phyloP scores from a whole-genome alignment of 2,329 filamentous ascomycete genomes.

The Paecilomyces sp. region DNA sequence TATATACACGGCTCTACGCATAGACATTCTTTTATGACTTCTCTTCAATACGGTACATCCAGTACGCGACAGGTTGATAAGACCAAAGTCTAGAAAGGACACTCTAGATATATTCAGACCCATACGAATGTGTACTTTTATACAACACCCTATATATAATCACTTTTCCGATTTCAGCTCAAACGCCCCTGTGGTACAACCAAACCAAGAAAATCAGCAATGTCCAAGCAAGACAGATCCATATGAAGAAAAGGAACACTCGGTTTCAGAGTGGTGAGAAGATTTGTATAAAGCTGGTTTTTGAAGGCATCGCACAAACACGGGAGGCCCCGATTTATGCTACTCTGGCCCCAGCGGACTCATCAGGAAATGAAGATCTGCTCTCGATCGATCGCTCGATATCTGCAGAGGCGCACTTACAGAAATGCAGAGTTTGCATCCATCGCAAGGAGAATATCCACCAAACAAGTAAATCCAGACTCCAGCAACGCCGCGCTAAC shows the following conservation, averaged over 20 bases:
- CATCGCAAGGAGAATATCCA: neutral
- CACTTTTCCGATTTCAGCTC: neutral
- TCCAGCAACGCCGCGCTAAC: constrained; percentile 20
- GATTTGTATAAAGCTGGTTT: constrained; percentile 55
- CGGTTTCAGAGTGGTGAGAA: constrained; percentile 56
- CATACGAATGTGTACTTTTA: neutral
- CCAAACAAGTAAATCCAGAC: neutral
- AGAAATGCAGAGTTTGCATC: neutral
- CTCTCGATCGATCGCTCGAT: neutral
- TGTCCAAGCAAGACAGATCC: neutral
- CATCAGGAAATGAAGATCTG: constrained; percentile 31
- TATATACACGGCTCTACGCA: too few species aligned
- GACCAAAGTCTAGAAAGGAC: too few species aligned
- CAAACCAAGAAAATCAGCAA: neutral
- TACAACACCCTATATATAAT: neutral
- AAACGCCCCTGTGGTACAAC: neutral
- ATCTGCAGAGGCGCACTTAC: constrained; percentile 7
- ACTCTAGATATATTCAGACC: too few species aligned
- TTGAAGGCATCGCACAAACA: constrained; percentile 49
- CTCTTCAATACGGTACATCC: too few species aligned
- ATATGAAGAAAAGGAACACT: neutral
- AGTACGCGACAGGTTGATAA: too few species aligned
- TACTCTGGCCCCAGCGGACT: constrained; percentile 49
- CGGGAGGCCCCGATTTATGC: constrained; percentile 24
- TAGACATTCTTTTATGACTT: too few species aligned